Evolutionary conservation across 805 yeast species (phyloP), one percentile per base, ranked within the genome.

Genomic region (Jamesozyma lodderae): DNA sequence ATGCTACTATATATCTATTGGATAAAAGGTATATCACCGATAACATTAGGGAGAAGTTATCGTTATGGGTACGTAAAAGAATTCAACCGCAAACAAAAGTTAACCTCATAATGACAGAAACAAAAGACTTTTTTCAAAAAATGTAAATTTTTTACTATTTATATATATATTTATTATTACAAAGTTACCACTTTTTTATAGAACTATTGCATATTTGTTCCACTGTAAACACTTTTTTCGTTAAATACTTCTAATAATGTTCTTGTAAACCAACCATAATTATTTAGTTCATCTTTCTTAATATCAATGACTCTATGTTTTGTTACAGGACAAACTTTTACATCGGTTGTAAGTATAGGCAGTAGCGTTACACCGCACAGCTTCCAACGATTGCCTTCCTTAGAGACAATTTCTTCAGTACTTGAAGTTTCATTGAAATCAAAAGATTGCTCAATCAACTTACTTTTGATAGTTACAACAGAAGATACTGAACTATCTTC

Each of bases 21-120:
- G 97, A 90, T 55, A 59, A 57, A 23, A 64, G 96, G 38, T 90
- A 72, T 45, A 50, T 49, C 2, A 53, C 55, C 3, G 47, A 50
- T 1, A 57, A 64, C 21, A 75, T 84, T 14, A 75, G 71, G 45
- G 39, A 45, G 0, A 83, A 83, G 51, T 57, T 87, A 24, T 80
- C 92, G 25, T 70, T 70, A 3, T 87, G 96, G 96, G 79, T 87
- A 21, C 57, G 66, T 26, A 65, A 66, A n/a, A 56, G 74, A 33
- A 46, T 67, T 22, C 51, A 52, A 22, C 39, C 44, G 13, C 47
- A 52, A 11, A 14, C 31, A 1, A 40, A 39, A 3, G 44, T 52
- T 22, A n/a, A 34, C 2, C 48, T 38, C 1, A 46, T 59, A 4
- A 30, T 58, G 36, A 21, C 9, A 4, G 37, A 42, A 15, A 59